Evolutionary conservation across 2,329 filamentous ascomycete species (phyloP), one percentile per base, ranked within the genome.

Genomic region (Paradendryphiella salina): DNA sequence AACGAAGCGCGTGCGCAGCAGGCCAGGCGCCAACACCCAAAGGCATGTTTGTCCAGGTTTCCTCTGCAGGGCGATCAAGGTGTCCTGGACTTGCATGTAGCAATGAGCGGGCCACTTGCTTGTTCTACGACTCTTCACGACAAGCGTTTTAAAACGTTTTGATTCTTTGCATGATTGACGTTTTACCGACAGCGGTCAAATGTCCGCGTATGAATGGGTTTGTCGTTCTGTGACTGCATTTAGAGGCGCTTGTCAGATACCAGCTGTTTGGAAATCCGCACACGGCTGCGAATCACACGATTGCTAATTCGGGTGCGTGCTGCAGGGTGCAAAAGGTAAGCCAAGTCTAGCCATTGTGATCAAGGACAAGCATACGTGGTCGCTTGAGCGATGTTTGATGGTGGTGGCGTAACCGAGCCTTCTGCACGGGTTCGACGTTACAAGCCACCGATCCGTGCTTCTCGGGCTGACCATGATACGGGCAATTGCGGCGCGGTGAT

Each of bases 401-500:
- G 31, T 17, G 29, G 46, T 50, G 33, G 50, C 39, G 41, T 39
- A 50, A 48, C 39, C 58, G 41, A 46, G 45, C 23, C 20, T 54
- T 58, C 52, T 52, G 51, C 44, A 53, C 56, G 50, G 59, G 63
- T 63, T 66, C 61, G 54, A 65, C 63, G 65, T 65, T 65, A 55
- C 54, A 63, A 64, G 64, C 63, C 64, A 64, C 60, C 50, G 53
- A 60, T 63, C 48, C 29, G 48, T 29, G n/a, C 44, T 40, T 15
- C 44, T 52, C 43, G 32, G 37, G 40, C 33, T 38, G 32, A 42
- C 49, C 44, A 29, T 14, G 44, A 43, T 41, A 47, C 42, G 46
- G 44, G 13, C 45, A 23, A 44, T 23, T 51, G 45, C 47, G 43
- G 37, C 33, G 51, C 40, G n/a, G 54, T 54, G 52, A 45, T 40